Base-by-base conservation (phyloP, 257 asterid genomes). In the Lithospermum erythrorhizon region DNA sequence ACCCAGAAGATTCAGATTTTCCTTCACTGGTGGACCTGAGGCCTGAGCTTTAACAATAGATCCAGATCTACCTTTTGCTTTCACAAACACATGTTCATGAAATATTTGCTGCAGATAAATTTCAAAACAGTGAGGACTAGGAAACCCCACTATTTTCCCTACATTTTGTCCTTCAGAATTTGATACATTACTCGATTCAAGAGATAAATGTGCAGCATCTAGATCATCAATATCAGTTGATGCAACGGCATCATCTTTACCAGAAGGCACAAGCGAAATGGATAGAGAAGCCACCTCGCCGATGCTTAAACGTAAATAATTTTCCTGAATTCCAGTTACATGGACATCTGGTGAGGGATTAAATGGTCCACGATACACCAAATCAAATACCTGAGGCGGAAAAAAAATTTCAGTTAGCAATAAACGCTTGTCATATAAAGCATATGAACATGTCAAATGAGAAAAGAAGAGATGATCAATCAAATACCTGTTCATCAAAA, bases 321-420 rank as follows among this genome's bases (percentile, higher is more conserved):
- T 86, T 75, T 93, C 99, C 76, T 74, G 84, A 63, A 84, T 84
- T 61, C 97, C 98, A 65, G 95, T 84, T 72, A 93, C 82, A 67
- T 83, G 76, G 53, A 73, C 81, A 67, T 78, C 80, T 60, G 74
- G 62, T 55, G 94, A 79, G 63, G 95, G 83, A 68, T 72, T 80
- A 68, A 90, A 86, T 53, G 96, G 97, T 75, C 89, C 97, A 30
- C 95, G 97, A 70, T 77, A 86, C 63, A 93, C 95, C 82, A 89
- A 85, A 72, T 86, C 95, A 61, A 93, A 93, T 67, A 89, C 94
- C 98, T 93, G 82, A 53, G 70, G 62, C 49, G 61, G 61, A 59
- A 62, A 55, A 37, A 35, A 69, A 51, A 11, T 9, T 35, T 9
- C 47, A 41, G 18, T 41, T 11, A 14, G 18, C 13, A 41, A 41